Evolutionary conservation across 768 basidiomycete species (phyloP).

Genomic region (Ramaria rubella): DNA sequence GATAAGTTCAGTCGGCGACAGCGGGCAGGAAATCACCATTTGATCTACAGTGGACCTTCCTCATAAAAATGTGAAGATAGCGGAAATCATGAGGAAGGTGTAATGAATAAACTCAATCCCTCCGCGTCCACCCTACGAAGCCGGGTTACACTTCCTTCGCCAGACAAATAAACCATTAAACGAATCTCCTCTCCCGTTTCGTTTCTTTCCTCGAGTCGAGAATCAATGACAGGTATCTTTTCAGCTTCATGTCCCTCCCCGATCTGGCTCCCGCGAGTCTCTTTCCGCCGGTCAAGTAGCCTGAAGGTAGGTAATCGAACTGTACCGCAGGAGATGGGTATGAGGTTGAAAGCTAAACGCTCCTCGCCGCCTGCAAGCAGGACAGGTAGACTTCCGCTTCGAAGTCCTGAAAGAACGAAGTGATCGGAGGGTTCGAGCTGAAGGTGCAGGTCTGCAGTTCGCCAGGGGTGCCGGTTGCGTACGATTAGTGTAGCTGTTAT

Average conservation of each 20-base stretch:
- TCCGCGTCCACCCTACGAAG: neutral
- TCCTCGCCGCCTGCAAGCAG: constrained; percentile 72
- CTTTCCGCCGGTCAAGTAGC: constrained; percentile 47
- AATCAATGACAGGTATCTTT: neutral
- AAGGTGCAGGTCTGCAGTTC: constrained; percentile 64
- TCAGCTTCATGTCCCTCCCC: neutral
- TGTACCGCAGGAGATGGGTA: constrained; percentile 71
- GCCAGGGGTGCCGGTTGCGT: constrained; percentile 57
- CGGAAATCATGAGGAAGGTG: neutral
- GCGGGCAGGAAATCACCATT: neutral
- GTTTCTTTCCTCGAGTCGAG: constrained; percentile 4
- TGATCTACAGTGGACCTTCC: neutral
- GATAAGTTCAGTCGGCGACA: neutral
- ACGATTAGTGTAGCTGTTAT: constrained; percentile 49
- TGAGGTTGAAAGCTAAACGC: constrained; percentile 55
- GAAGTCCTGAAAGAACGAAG: constrained; percentile 78
- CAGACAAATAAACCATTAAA: neutral
- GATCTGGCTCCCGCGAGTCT: neutral
- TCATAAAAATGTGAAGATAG: neutral
- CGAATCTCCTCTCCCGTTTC: neutral
- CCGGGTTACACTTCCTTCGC: neutral
- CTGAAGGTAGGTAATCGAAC: constrained; percentile 55
- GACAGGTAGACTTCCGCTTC: constrained; percentile 58
- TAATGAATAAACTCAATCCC: constrained; percentile 2
- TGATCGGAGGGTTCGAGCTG: constrained; percentile 67